phyloP scores from a whole-genome alignment of 148 eudicot genomes.

The Spergularia marina region DNA sequence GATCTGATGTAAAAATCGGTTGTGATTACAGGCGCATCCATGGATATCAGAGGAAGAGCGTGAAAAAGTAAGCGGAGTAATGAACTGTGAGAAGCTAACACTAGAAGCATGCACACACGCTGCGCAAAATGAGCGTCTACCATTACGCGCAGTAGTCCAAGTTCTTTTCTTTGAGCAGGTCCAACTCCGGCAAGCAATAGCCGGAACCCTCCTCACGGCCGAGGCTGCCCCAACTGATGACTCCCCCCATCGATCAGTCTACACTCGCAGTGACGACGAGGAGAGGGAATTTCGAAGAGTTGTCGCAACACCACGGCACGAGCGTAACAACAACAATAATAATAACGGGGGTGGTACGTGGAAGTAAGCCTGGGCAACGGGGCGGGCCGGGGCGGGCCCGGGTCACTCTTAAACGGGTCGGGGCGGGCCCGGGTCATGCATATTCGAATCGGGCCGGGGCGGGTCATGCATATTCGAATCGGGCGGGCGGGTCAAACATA shows the following conservation, averaged over 20 bases:
- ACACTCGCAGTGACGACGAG: slow-evolving; percentile 12
- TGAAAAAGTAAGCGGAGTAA: slow-evolving; percentile 65
- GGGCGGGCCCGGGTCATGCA: no score
- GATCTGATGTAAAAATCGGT: background rate
- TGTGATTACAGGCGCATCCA: slow-evolving; percentile 69
- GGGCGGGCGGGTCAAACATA: no score
- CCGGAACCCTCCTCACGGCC: slow-evolving; percentile 59
- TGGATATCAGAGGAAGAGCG: slow-evolving; percentile 68
- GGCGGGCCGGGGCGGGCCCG: no score
- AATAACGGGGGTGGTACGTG: slow-evolving; percentile 31
- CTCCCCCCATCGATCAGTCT: slow-evolving; percentile 11
- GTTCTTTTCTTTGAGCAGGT: slow-evolving; percentile 96
- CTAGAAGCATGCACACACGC: slow-evolving; percentile 99
- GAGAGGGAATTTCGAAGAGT: slow-evolving; percentile 11
- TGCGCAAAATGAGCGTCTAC: slow-evolving; percentile 93
- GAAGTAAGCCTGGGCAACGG: no score
- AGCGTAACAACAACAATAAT: background rate
- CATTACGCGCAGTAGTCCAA: slow-evolving; percentile 80
- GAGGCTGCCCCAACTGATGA: slow-evolving; percentile 19
- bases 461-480: no score
- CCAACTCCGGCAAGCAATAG: slow-evolving; percentile 92
- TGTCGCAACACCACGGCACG: background rate
- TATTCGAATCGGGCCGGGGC: no score
- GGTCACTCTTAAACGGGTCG: no score
- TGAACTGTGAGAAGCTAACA: slow-evolving; percentile 90